Evolutionary conservation across 352 stramenopile genomes (phyloP), one percentile per base, ranked within the genome.

Genomic region (Phytophthora multivora): DNA sequence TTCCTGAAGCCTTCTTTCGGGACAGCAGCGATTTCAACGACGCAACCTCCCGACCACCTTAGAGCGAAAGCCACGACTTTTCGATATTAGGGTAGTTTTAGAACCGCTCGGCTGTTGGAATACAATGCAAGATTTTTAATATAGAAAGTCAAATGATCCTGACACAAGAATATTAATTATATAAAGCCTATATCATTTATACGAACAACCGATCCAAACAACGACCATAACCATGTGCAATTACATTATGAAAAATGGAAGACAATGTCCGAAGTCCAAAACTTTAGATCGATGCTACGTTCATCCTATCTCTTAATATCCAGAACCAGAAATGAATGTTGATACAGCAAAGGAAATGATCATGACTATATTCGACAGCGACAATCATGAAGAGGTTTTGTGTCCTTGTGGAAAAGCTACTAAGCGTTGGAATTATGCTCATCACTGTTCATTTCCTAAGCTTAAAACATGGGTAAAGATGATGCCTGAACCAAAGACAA

Each of bases 341-440:
- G 49, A 36, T 38, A 47, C 2, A 46, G 49, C 49, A 36, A 35
- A 56, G 15, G 8, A 47, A 18, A 56, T 56, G 49, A 38, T 56
- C 13, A 36, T 26, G 5, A 47, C 8, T 46, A 55, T 55, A 18
- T 55, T 33, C 13, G 21, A 55, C 12, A 30, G 16, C 21, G 21
- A 55, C 12, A 55, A 55, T 41, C 49, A 56, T 39, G 36, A 56
- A 56, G 35, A 56, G 12, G 21, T 56, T 26, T 8, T 39, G 23
- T 56, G 49, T 56, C 49, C 49, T 46, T 56, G 49, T 56, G 49
- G 49, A 19, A 46, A 43, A 46, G n/a, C 35, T 43, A 56, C 23
- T 12, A 56, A 56, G 35, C 49, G 49, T 46, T 56, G 49, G 49
- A 56, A 56, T 39, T 56, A 56, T 56, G 49, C 49, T 56, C 21